Base-by-base conservation (phyloP, 352 stramenopile species). In the Phytophthora idaei region DNA sequence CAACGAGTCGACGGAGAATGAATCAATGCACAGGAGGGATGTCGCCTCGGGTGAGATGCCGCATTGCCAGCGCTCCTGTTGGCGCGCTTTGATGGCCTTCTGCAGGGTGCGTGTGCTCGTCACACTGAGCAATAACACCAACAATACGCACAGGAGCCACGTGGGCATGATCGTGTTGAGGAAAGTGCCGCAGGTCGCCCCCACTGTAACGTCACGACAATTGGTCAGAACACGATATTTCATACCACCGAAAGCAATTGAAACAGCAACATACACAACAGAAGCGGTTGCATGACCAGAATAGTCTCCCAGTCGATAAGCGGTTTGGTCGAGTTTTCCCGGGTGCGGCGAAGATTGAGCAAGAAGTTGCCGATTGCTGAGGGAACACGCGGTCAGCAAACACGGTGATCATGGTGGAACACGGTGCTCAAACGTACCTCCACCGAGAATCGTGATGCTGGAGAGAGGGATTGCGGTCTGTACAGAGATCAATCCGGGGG, bases 261-360 rank as follows among this genome's bases (percentile, higher is more conserved):
- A 45, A 27, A 15, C 3, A 17, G 17, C 3, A n/a, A 78, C 79
- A 53, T 83, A 91, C 83, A 79, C 42, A 91, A 39, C 6, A 91
- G 67, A 69, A 98, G 80, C 5, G 97, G 97, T 75, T 99, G 95
- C 95, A 99, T 98, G 8, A 98, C 87, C 11, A 99, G 69, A 54
- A 99, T 97, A 34, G 98, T 81, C 75, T 99, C 95, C 97, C 97
- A 99, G 81, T 99, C 95, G 10, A 99, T 97, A 5, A 99, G 78
- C 15, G 95, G 93, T 39, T 93, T 66, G 54, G 97, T 90, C 2
- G 90, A 92, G 32, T 86, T 73, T 15, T 93, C 90, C 61, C 98
- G 94, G 21, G 93, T 80, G 73, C 97, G 98, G 21, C 67, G 68
- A 5, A 90, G 51, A 70, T 99, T 99, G 11, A 98, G 67, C 25